phyloP scores from a whole-genome alignment of 202 grass and related monocot genomes.

The Bolboschoenoplectus hybrid region DNA sequence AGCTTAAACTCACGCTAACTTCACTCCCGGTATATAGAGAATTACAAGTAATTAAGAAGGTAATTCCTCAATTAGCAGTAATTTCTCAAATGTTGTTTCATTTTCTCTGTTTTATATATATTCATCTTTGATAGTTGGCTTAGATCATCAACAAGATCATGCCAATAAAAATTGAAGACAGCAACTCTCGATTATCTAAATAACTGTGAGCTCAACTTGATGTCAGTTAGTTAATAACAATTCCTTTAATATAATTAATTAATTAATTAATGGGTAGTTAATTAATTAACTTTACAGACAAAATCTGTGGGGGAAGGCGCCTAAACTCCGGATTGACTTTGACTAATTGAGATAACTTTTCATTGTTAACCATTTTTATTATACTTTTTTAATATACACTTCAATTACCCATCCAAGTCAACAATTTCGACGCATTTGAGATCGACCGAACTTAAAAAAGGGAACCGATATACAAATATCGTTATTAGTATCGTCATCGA shows the following conservation, averaged over 20 bases:
- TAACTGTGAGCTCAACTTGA: neutral
- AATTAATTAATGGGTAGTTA: constrained; percentile 15
- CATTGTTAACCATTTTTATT: neutral
- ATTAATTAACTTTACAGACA: constrained; percentile 16
- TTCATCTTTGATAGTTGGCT: neutral
- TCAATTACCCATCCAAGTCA: constrained; percentile 28
- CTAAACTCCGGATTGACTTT: constrained; percentile 37
- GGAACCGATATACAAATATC: too few species aligned
- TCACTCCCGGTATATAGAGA: too few species aligned
- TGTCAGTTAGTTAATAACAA: neutral
- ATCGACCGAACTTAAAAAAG: neutral
- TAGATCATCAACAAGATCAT: constrained; percentile 18
- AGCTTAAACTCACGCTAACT: too few species aligned
- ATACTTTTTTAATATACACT: constrained; percentile 10
- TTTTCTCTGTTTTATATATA: constrained; percentile 18
- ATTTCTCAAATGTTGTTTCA: neutral
- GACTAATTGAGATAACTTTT: constrained; percentile 27
- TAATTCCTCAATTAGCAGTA: neutral
- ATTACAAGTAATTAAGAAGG: neutral
- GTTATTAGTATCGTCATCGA: too few species aligned
- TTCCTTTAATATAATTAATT: neutral
- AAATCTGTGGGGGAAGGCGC: constrained; percentile 12
- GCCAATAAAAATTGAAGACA: constrained; percentile 13
- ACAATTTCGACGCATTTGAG: constrained; percentile 2
- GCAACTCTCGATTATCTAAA: constrained; percentile 12